Conservation (phyloP, 805 yeast species). For the Nakazawaea holstii region DNA sequence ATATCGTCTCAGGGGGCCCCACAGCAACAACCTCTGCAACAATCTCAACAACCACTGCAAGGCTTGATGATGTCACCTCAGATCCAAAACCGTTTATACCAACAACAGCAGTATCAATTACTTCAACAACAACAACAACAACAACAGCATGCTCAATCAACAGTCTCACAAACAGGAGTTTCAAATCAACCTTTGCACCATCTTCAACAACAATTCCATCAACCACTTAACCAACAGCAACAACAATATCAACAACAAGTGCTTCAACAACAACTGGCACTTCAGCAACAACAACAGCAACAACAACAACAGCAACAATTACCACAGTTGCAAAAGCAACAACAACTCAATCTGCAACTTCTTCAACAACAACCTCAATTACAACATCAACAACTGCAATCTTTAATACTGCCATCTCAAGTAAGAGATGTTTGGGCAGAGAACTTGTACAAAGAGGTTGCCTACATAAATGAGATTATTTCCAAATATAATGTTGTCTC, state of each 20-base stretch:
- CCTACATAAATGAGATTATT: constrained; percentile 51
- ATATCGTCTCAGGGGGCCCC: constrained; percentile 5
- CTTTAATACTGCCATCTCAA: constrained; percentile 36
- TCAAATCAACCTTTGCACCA: constrained; percentile 9
- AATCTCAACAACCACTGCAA: constrained; percentile 15
- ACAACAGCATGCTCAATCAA: constrained; percentile 7
- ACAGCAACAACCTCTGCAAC: constrained; percentile 16
- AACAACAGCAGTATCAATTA: constrained; percentile 21
- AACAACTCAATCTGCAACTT: constrained; percentile 17
- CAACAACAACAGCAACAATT: constrained; percentile 16
- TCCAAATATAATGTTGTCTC: constrained; percentile 55
- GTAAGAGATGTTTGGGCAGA: constrained; percentile 71
- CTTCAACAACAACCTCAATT: constrained; percentile 11
- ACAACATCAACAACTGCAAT: constrained; percentile 15
- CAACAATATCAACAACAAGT: constrained; percentile 14
- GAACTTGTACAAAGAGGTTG: constrained; percentile 64
- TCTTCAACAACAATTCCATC: constrained; percentile 11
- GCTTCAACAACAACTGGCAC: neutral
- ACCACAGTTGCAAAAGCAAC: constrained; percentile 12
- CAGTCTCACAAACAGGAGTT: constrained; percentile 1
- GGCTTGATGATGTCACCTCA: constrained; percentile 30
- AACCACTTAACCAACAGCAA: constrained; percentile 10
- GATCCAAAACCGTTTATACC: constrained; percentile 24
- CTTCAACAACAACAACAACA: constrained; percentile 17
- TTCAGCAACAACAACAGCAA: constrained; percentile 15